phyloP scores from a whole-genome alignment of 345 rosid genomes.

The Aurinia saxatilis region DNA sequence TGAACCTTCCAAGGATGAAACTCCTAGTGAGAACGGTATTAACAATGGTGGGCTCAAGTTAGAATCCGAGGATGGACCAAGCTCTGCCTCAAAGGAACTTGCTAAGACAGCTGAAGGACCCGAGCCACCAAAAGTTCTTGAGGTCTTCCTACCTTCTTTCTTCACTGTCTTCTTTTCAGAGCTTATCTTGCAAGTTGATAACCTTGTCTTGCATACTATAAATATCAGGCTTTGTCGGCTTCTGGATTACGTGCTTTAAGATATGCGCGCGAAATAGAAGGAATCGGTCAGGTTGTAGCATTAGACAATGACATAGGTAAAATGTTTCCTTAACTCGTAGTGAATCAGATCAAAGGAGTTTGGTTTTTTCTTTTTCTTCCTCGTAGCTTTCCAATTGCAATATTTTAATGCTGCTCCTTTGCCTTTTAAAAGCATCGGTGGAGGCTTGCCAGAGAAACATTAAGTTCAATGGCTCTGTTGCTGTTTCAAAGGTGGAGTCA shows the following conservation, averaged over 20 bases:
- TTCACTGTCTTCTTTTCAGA: neutral
- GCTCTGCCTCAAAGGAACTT: conserved; percentile 31
- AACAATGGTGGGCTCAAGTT: conserved; percentile 36
- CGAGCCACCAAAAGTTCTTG: conserved; percentile 79
- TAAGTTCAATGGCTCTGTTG: conserved; percentile 78
- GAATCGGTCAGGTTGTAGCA: conserved; percentile 89
- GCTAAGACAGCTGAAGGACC: conserved; percentile 35
- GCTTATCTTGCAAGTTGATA: neutral
- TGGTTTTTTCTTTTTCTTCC: neutral
- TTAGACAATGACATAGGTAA: conserved; percentile 66
- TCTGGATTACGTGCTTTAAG: conserved; percentile 89
- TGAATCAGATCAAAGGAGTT: too few relatives aligned
- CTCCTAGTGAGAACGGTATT: conserved; percentile 21
- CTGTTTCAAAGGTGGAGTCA: conserved; percentile 86
- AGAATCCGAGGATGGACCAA: conserved; percentile 17
- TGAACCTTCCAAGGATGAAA: too few relatives aligned
- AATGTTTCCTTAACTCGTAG: too few relatives aligned
- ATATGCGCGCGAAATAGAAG: conserved; percentile 83
- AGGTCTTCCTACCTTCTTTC: conserved; percentile 40
- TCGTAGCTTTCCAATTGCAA: neutral
- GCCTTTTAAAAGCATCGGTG: conserved; percentile 50
- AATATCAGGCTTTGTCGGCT: conserved; percentile 76
- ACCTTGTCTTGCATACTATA: neutral
- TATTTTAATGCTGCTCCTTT: neutral
- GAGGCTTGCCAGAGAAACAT: conserved; percentile 93